Conservation (phyloP, 768 basidiomycete species). For the Tricholomella constricta region DNA sequence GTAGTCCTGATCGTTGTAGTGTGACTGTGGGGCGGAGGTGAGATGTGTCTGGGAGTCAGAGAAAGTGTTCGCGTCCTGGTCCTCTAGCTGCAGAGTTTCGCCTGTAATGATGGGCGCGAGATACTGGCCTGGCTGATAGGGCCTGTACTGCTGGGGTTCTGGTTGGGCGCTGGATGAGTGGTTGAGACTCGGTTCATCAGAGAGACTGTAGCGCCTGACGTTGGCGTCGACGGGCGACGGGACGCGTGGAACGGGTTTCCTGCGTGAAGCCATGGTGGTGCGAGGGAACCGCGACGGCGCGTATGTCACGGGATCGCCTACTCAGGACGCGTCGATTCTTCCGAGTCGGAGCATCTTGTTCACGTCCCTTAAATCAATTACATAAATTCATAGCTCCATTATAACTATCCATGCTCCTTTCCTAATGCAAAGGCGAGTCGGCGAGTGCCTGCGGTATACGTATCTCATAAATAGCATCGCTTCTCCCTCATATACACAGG, state of each 20-base stretch:
- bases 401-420: not conserved
- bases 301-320: conserved; percentile 19
- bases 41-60: conserved; percentile 17
- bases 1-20: conserved; percentile 42
- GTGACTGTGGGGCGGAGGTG: conserved; percentile 19
- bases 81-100: conserved; percentile 59
- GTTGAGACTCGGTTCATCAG: conserved; percentile 5
- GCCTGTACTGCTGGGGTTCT: conserved; percentile 32
- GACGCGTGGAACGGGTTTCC: conserved; percentile 5
- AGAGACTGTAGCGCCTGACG: conserved; percentile 14
- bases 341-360: too few relatives aligned
- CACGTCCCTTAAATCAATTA: too few relatives aligned
- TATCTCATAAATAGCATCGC: too few relatives aligned
- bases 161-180: conserved; percentile 5
- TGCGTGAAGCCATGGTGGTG: conserved; percentile 13
- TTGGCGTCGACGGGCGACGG: conserved; percentile 9
- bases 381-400: not conserved
- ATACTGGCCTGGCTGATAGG: conserved; percentile 64
- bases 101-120: conserved; percentile 65
- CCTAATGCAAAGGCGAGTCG: not conserved
- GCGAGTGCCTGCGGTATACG: not conserved
- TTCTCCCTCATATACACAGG: too few relatives aligned
- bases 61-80: conserved; percentile 30
- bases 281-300: not conserved
- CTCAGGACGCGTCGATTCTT: too few relatives aligned